Evolutionary conservation across 306 rosid genomes (phyloP).

Genomic region (Prunus salicina): DNA sequence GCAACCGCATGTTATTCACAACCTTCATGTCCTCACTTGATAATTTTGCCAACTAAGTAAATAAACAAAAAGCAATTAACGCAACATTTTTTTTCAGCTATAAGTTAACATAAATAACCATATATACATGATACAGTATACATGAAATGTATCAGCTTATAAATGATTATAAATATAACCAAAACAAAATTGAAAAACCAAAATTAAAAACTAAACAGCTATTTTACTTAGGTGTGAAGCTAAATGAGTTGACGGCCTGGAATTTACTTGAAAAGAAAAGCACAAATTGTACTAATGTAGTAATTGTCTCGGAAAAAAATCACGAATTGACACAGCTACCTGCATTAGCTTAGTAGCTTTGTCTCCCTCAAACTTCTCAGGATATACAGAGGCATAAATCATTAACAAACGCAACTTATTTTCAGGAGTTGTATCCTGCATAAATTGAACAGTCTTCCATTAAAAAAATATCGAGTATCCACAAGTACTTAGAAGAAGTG

Average conservation of each 20-base stretch:
- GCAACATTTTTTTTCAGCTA: background rate
- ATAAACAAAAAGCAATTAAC: constrained; percentile 15
- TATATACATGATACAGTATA: background rate
- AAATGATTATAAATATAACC: too few species aligned
- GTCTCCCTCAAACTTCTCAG: constrained; percentile 93
- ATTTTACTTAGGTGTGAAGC: too few species aligned
- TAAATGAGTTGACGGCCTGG: too few species aligned
- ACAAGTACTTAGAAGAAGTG: constrained; percentile 11
- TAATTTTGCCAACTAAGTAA: constrained; percentile 71
- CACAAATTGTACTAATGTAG: too few species aligned
- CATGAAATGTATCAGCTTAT: too few species aligned
- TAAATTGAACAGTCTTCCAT: constrained; percentile 1
- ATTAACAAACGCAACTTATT: constrained; percentile 87
- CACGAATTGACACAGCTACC: constrained; percentile 34
- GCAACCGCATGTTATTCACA: constrained; percentile 66
- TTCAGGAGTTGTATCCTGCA: constrained; percentile 68
- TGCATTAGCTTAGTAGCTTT: constrained; percentile 88
- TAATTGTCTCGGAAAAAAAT: too few species aligned
- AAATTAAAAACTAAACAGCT: too few species aligned
- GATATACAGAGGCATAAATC: constrained; percentile 79
- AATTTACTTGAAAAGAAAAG: too few species aligned
- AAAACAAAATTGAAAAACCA: too few species aligned
- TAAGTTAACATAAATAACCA: background rate
- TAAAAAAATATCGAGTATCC: background rate
- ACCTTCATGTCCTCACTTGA: constrained; percentile 84